phyloP scores from a whole-genome alignment of 1,139 yeast genomes.

The Suhomyces wounanorum region DNA sequence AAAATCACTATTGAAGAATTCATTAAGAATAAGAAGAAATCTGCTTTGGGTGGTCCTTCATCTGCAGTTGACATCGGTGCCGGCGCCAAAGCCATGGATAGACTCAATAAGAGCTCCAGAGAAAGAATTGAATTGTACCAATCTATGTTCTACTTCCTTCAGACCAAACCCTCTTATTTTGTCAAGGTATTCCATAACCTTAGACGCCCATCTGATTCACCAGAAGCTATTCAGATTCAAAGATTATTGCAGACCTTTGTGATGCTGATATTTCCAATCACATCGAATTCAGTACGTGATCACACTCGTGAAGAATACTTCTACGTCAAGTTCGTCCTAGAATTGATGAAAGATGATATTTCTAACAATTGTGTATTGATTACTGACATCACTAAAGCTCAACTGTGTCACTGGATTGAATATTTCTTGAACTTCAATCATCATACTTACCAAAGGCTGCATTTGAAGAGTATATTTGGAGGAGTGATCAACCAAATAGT shows the following conservation, averaged over 20 bases:
- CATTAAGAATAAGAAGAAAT: slow-evolving; percentile 53
- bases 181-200: slow-evolving; percentile 44
- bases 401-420: slow-evolving; percentile 47
- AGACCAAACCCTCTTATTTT: slow-evolving; percentile 80
- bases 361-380: slow-evolving; percentile 26
- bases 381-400: slow-evolving; percentile 39
- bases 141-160: slow-evolving; percentile 76
- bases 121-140: slow-evolving; percentile 65
- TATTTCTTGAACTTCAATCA: slow-evolving; percentile 59
- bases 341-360: slow-evolving; percentile 52
- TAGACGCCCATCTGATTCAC: slow-evolving; percentile 11
- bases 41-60: slow-evolving; percentile 25
- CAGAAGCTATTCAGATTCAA: slow-evolving; percentile 17
- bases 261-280: slow-evolving; percentile 50
- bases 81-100: slow-evolving; percentile 29
- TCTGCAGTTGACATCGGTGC: slow-evolving; percentile 14
- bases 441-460: slow-evolving; percentile 59
- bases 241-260: slow-evolving; percentile 49
- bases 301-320: slow-evolving; percentile 75
- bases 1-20: slow-evolving; percentile 79
- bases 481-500: slow-evolving; percentile 49
- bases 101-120: slow-evolving; percentile 38
- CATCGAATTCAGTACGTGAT: slow-evolving; percentile 29
- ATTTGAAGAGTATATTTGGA: slow-evolving; percentile 55
- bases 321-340: slow-evolving; percentile 60